Base-by-base conservation (phyloP, 2,329 filamentous ascomycete species). In the Cordyceps cicadae region DNA sequence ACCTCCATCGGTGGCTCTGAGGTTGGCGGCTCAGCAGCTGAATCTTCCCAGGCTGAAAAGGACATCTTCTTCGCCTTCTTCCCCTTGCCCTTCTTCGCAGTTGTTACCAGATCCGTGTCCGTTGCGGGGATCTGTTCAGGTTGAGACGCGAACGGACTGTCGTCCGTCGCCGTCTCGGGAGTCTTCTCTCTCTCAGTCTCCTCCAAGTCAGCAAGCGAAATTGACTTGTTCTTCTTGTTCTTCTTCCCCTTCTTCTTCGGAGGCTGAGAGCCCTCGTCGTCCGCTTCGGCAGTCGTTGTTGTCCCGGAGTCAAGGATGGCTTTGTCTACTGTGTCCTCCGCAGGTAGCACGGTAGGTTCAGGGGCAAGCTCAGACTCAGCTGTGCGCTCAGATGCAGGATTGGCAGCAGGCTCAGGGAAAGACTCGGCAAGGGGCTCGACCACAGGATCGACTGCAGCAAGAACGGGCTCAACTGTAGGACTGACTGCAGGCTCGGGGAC, bases 201-300 rank as follows among this genome's bases (percentile, higher is more conserved):
- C 26, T 62, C 55, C 12, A 49, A 21, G n/a, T 53, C 32, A 15
- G 61, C 39, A n/a, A 41, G 37, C 7, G 59, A 32, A 7, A 55
- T 19, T 5, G 59, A 51, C 21, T 54, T 60, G 21, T 21, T 11
- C 4, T 54, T 60, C 64, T 72, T 75, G 70, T 66, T 74, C 68
- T 73, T 74, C 66, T 73, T 73, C 60, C 70, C 66, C 60, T 75
- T 76, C 63, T 75, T 76, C 53, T 64, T 63, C n/a, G 34, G 54
- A n/a, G 61, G 58, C 49, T 46, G 15, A n/a, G 55, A 34, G 51
- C 51, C 59, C 65, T 66, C 50, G 65, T 63, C 37, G 66, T 60
- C 54, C 6, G 52, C 51, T 21, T 52, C 29, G 32, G 46, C 26
- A 26, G 51, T n/a, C n/a, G 56, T 17, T 26, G 34, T 46, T 24